Evolutionary conservation across 495 filamentous ascomycete genomes (phyloP), one percentile per base, ranked within the genome.

Genomic region (Amorphotheca resinae): DNA sequence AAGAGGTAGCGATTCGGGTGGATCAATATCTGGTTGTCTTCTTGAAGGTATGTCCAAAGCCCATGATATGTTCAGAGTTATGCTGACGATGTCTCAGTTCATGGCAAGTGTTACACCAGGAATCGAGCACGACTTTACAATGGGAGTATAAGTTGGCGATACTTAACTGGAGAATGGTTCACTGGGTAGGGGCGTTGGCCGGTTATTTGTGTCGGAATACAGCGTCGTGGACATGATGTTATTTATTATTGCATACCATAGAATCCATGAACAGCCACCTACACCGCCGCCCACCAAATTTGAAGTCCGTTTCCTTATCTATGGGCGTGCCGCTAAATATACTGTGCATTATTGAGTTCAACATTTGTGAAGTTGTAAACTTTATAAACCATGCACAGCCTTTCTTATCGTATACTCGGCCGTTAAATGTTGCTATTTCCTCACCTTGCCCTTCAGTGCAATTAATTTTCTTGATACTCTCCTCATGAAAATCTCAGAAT

Each of bases 21-120:
- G 93, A 99, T 61, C 91, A 98, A 66, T 98, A 98, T 58, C 64
- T 98, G 49, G 85, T 98, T 18, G 93, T 98, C 1, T 98, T 98
- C 59, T 66, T 98, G 50, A 98, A 98, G 66, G 57, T 60, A 56
- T 16, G 46, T 44, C 60, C 60, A 41, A 12, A n/a, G n/a, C n/a
- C n/a, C n/a, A n/a, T n/a, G n/a, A n/a, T n/a, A n/a, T 18, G 4
- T 20, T 1, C n/a, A 22, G 22, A 22, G 9, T 26, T 4, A 34
- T 22, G 44, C 47, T 58, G 41, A 46, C 42, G 3, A 1, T 8
- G 8, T 15, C 12, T 6, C 42, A 76, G 77, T 96, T 98, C 61
- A 93, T 96, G 72, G 87, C 91, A 9, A 88, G 83, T 46, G 89
- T 98, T 20, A 95, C 89, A 17, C 91, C 91, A 6, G 87, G 87